Evolutionary conservation across 2,329 filamentous ascomycete genomes (phyloP).

Genomic region (Mariannaea sp.): DNA sequence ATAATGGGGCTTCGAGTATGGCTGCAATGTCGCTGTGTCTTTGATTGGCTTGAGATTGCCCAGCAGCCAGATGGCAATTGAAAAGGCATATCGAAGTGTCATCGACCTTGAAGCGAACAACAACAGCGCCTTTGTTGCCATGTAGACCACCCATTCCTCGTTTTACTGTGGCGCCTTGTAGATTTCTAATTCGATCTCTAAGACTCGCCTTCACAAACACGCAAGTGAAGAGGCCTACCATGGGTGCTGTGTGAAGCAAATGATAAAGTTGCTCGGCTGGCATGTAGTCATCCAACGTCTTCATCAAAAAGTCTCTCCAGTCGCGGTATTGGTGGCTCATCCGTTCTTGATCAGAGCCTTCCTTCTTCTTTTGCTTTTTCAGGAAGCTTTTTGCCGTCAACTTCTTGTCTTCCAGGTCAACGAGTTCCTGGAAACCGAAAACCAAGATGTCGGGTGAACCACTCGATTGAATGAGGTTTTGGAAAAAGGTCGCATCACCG

Average conservation of each 20-base stretch:
- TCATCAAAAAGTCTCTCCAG: constrained; percentile 88
- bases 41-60: constrained; percentile 85
- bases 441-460: constrained; percentile 86
- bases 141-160: constrained; percentile 94
- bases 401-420: constrained; percentile 96
- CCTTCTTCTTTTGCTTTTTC: constrained; percentile 86
- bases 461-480: constrained; percentile 75
- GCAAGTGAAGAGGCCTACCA: constrained; percentile 95
- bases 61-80: constrained; percentile 96
- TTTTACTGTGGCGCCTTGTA: constrained; percentile 85
- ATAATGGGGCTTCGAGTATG: constrained; percentile 78
- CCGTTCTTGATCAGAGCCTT: constrained; percentile 78
- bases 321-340: constrained; percentile 98
- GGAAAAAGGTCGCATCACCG: constrained; percentile 77
- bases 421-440: constrained; percentile 98
- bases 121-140: constrained; percentile 93
- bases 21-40: constrained; percentile 91
- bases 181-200: constrained; percentile 74
- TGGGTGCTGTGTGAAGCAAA: constrained; percentile 80
- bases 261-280: constrained; percentile 78
- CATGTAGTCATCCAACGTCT: constrained; percentile 83
- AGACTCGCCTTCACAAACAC: constrained; percentile 88
- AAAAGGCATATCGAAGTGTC: constrained; percentile 95
- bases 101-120: constrained; percentile 90
- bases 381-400: constrained; percentile 95